Conservation (phyloP, 768 basidiomycete genomes). For the Tulasnella sp. region DNA sequence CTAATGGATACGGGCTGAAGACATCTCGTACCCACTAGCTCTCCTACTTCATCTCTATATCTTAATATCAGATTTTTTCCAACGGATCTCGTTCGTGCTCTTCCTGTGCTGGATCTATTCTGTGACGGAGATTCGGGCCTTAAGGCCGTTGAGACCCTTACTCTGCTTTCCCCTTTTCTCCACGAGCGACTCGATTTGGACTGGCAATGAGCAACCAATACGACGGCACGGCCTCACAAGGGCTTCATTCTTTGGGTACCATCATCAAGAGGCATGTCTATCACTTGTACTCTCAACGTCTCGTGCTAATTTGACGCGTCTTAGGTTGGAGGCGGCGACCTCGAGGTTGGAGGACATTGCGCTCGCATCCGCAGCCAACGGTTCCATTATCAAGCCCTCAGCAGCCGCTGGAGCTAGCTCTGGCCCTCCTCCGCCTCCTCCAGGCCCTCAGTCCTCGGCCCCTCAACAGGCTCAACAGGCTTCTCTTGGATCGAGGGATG, state of each 20-base stretch:
- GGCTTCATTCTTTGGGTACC: constrained; percentile 75
- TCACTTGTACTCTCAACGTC: background rate
- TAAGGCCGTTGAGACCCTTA: constrained; percentile 18
- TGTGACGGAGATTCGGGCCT: background rate
- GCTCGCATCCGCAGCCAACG: constrained; percentile 48
- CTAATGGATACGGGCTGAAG: background rate
- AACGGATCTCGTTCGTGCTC: no score
- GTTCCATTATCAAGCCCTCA: constrained; percentile 39
- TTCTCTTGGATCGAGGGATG: constrained; percentile 41
- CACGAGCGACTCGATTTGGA: constrained; percentile 17
- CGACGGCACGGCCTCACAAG: constrained; percentile 41
- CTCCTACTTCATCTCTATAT: no score
- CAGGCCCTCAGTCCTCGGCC: constrained; percentile 43
- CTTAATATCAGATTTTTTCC: no score
- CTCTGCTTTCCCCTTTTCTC: background rate
- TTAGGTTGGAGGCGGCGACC: constrained; percentile 88
- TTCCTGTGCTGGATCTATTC: no score
- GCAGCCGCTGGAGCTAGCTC: constrained; percentile 31
- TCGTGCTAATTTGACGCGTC: background rate
- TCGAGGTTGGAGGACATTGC: constrained; percentile 92
- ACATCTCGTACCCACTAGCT: background rate
- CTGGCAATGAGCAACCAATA: constrained; percentile 16
- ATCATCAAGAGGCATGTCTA: constrained; percentile 67
- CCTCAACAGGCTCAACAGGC: constrained; percentile 38
- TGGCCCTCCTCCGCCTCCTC: constrained; percentile 41